Conservation (phyloP, 2,329 filamentous ascomycete genomes). For the Graphiopsis chlorocephala region DNA sequence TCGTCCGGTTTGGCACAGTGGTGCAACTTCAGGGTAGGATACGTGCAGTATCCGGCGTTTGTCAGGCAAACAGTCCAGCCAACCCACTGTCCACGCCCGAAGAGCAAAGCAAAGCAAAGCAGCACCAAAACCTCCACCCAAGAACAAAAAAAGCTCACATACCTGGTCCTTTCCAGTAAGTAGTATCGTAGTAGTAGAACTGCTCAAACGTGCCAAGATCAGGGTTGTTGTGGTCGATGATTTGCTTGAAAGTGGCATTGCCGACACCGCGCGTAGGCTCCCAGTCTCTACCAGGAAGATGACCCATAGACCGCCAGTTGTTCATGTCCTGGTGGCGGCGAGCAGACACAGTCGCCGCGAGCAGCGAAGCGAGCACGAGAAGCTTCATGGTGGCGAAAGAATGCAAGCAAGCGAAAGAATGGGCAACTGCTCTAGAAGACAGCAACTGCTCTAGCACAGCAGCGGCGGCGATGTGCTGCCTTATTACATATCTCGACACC, state of each 20-base stretch:
- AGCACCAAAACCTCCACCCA: not conserved
- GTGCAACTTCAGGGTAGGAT: not conserved
- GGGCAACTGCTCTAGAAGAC: not conserved
- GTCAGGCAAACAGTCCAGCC: not conserved
- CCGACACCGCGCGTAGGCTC: conserved; percentile 8
- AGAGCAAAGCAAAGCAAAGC: not conserved
- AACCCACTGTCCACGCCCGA: not conserved
- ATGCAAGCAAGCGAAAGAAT: not conserved
- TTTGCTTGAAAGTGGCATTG: conserved; percentile 50
- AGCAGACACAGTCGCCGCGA: not conserved
- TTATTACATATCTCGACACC: not conserved
- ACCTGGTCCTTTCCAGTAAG: conserved; percentile 51
- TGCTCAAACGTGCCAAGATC: conserved; percentile 55
- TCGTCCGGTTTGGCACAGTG: not conserved
- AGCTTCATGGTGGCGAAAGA: not conserved
- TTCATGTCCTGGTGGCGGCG: conserved; percentile 8
- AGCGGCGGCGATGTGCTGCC: not conserved
- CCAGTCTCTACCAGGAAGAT: conserved; percentile 14
- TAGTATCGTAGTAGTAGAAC: conserved; percentile 52
- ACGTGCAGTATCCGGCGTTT: not conserved
- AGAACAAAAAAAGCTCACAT: not conserved
- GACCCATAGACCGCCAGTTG: conserved; percentile 3
- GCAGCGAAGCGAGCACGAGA: not conserved
- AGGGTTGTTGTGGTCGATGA: conserved; percentile 58
- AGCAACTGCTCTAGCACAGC: not conserved